Evolutionary conservation across 306 rosid species (phyloP).

Genomic region (Gillenia trifoliata): DNA sequence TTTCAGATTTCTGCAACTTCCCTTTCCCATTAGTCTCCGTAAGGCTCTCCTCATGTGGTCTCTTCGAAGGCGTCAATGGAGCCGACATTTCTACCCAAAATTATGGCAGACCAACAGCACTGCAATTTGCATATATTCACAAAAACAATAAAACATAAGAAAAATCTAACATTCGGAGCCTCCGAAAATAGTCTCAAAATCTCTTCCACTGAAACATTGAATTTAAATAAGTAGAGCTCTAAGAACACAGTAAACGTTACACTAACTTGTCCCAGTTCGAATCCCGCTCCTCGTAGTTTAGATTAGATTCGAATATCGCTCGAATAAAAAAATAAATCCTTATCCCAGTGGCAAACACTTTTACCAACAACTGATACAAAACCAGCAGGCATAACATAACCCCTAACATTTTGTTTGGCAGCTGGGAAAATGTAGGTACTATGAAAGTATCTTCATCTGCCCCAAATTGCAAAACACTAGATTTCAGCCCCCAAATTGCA

Average conservation of each 20-base stretch:
- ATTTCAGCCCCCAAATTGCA: background rate
- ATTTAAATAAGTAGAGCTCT: background rate
- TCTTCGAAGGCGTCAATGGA: slow-evolving; percentile 69
- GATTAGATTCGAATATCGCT: too few relatives aligned
- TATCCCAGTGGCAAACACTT: background rate
- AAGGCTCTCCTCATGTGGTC: slow-evolving; percentile 42
- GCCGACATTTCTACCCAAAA: slow-evolving; percentile 36
- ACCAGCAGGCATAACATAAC: background rate
- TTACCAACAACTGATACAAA: background rate
- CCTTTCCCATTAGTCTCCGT: slow-evolving; percentile 48
- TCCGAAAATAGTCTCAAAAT: background rate
- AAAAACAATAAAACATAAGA: background rate
- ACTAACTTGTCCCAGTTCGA: background rate
- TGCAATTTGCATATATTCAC: background rate
- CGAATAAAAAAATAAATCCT: too few relatives aligned
- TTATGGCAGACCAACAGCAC: slow-evolving; percentile 13
- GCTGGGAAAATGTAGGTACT: background rate
- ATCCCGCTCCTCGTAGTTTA: background rate
- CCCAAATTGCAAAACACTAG: background rate
- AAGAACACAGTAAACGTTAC: background rate
- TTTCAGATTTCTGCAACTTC: slow-evolving; percentile 52
- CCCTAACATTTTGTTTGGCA: background rate
- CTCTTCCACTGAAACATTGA: background rate
- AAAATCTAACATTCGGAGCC: background rate
- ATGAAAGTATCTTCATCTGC: background rate